Evolutionary conservation across 2,329 filamentous ascomycete genomes (phyloP).

Genomic region (Neurospora sp.): DNA sequence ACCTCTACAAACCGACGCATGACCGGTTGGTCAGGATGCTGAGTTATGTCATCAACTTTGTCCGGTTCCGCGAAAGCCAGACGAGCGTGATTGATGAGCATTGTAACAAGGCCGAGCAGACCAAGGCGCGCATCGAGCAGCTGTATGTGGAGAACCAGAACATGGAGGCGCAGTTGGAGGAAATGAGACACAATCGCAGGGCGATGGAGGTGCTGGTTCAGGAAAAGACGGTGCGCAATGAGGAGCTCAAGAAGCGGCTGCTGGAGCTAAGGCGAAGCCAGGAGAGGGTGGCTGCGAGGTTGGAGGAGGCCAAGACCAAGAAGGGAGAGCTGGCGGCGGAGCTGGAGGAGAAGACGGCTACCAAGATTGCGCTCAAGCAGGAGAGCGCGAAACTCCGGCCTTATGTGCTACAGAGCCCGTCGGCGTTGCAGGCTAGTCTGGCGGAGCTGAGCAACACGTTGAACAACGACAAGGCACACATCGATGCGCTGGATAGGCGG

Average conservation of each 20-base stretch:
- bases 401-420: constrained; percentile 84
- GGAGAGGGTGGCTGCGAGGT: constrained; percentile 68
- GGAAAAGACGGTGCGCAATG: constrained; percentile 77
- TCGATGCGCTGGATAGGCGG: constrained; percentile 78
- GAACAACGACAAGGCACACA: constrained; percentile 67
- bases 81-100: constrained; percentile 83
- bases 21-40: constrained; percentile 89
- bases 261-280: constrained; percentile 74
- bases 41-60: constrained; percentile 97
- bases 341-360: constrained; percentile 62
- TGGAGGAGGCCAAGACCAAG: constrained; percentile 74
- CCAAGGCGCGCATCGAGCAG: constrained; percentile 78
- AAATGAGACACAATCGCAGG: constrained; percentile 70
- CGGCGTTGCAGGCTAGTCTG: constrained; percentile 69
- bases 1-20: constrained; percentile 84
- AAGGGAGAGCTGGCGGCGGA: constrained; percentile 65
- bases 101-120: constrained; percentile 81
- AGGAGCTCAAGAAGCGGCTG: constrained; percentile 73
- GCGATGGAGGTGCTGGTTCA: constrained; percentile 72
- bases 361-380: constrained; percentile 62
- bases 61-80: constrained; percentile 90
- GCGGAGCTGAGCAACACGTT: constrained; percentile 74
- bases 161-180: constrained; percentile 67
- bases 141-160: constrained; percentile 80
- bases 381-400: constrained; percentile 84